A percentile compares a stretch with the other conserved stretches of the same genome.
Conservation (phyloP, 768 basidiomycete genomes). For the Collybia nuda region DNA sequence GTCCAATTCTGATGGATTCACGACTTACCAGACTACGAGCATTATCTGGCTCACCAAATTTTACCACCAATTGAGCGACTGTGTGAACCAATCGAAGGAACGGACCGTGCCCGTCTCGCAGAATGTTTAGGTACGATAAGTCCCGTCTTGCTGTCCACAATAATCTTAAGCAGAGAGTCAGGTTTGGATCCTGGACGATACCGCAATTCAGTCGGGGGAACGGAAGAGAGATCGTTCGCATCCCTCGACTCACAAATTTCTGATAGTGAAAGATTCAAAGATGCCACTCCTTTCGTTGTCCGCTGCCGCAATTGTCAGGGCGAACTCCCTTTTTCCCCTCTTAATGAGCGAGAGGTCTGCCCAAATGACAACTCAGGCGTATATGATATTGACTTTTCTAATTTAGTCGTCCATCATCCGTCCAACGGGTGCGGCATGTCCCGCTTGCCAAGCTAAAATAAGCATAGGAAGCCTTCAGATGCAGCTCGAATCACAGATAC, state of each 20-base stretch:
- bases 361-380: background rate
- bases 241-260: conserved; percentile 88
- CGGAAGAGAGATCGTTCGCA: conserved; percentile 67
- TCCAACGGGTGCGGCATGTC: conserved; percentile 67
- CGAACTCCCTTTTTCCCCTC: conserved; percentile 53
- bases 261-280: conserved; percentile 84
- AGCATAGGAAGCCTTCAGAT: conserved; percentile 64
- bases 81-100: conserved; percentile 96
- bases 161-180: conserved; percentile 17
- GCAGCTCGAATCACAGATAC: conserved; percentile 88
- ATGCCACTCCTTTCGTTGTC: conserved; percentile 68
- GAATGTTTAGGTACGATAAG: conserved; percentile 80
- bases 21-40: conserved; percentile 70
- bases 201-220: conserved; percentile 36
- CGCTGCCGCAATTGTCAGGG: conserved; percentile 76
- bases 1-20: conserved; percentile 4
- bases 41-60: conserved; percentile 89
- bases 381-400: conserved; percentile 5
- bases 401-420: conserved; percentile 66
- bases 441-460: conserved; percentile 57
- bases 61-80: conserved; percentile 93
- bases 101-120: conserved; percentile 86
- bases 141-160: background rate
- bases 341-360: conserved; percentile 59
- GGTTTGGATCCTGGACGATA: conserved; percentile 65